A percentile compares a stretch with the other conserved stretches of the same genome.
Conservation (phyloP, 2,329 filamentous ascomycete genomes). For the Aspergillus tanneri region DNA sequence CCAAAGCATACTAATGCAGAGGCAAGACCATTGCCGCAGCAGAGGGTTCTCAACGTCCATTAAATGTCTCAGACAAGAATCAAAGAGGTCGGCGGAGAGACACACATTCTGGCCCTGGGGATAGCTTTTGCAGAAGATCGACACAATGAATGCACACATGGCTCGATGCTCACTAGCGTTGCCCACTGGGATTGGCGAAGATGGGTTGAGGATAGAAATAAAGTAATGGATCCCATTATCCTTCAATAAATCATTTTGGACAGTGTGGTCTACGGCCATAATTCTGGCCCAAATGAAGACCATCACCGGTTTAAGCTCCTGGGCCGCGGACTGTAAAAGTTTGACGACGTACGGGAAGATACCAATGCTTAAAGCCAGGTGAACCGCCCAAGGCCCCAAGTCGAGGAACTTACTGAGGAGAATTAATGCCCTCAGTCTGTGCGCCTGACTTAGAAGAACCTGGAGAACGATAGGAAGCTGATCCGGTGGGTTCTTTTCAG, state of each 20-base stretch:
- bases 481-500: conserved; percentile 83
- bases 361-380: conserved; percentile 92
- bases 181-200: conserved; percentile 76
- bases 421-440: conserved; percentile 85
- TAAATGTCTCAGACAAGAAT: conserved; percentile 79
- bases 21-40: conserved; percentile 89
- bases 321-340: conserved; percentile 87
- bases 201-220: conserved; percentile 83
- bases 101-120: conserved; percentile 89
- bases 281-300: conserved; percentile 99
- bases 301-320: conserved; percentile 96
- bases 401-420: conserved; percentile 91
- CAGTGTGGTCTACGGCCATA: conserved; percentile 89
- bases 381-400: conserved; percentile 96
- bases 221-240: conserved; percentile 98
- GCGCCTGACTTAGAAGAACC: conserved; percentile 91
- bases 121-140: conserved; percentile 95
- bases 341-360: conserved; percentile 99
- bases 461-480: conserved; percentile 95
- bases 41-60: conserved; percentile 83
- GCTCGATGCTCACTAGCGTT: conserved; percentile 94
- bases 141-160: conserved; percentile 97
- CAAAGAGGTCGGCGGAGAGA: conserved; percentile 85
- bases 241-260: conserved; percentile 90
- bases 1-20: conserved; percentile 96